Evolutionary conservation across 805 yeast genomes (phyloP).

Genomic region (Barnettozyma californica): DNA sequence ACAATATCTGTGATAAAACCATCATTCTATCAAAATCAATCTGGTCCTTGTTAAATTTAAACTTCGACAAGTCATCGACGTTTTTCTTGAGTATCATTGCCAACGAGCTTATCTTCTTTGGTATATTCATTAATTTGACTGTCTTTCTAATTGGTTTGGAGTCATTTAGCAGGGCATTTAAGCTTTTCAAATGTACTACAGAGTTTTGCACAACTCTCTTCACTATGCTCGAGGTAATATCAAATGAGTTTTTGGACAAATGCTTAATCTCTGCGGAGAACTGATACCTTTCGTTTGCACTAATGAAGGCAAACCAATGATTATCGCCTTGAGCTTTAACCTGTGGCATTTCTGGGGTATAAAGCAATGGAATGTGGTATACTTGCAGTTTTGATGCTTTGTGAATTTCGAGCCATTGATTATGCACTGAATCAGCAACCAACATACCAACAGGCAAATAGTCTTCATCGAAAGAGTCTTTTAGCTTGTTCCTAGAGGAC

Average conservation of each 20-base stretch:
- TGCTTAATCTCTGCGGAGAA: conserved; percentile 7
- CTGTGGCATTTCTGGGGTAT: conserved; percentile 11
- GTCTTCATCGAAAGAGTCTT: conserved; percentile 7
- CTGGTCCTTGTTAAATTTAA: conserved; percentile 5
- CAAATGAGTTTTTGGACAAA: conserved; percentile 2
- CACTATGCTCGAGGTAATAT: conserved; percentile 3
- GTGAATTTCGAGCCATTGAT: conserved; percentile 15
- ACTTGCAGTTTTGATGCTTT: conserved; percentile 4
- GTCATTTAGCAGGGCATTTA: conserved; percentile 2
- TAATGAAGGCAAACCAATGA: conserved; percentile 10
- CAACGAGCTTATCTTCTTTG: conserved; percentile 3
- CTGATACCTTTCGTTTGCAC: conserved; percentile 14
- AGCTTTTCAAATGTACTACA: conserved; percentile 5
- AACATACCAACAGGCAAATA: conserved; percentile 12
- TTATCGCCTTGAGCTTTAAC: not conserved
- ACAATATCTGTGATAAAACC: conserved; percentile 10
- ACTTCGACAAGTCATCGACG: conserved; percentile 8
- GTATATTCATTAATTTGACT: conserved; percentile 4
- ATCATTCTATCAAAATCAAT: conserved; percentile 13
- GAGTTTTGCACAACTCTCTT: conserved; percentile 10
- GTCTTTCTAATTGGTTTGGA: conserved; percentile 9
- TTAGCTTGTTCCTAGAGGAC: conserved; percentile 13
- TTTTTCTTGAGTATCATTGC: conserved; percentile 6
- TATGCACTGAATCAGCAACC: conserved; percentile 10
- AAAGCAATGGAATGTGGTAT: conserved; percentile 15